Conservation (phyloP, 331 rosid genomes). For the Pyracantha coccinea region DNA sequence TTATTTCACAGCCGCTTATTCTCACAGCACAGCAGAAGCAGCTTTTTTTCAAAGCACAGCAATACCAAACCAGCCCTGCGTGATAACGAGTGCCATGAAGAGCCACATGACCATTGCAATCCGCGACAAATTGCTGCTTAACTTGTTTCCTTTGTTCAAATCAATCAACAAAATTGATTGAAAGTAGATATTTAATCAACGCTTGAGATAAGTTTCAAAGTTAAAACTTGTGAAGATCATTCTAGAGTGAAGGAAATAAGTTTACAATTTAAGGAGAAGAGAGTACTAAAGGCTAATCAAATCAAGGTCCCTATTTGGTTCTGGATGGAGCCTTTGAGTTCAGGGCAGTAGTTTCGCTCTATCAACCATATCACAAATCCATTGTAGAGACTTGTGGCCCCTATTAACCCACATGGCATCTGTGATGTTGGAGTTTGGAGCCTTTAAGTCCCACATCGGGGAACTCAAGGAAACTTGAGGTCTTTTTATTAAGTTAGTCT, state of each 20-base stretch:
- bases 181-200: neutral
- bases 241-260: neutral
- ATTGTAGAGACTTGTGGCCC: conserved; percentile 20
- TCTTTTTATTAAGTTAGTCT: no score
- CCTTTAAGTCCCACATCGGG: no score
- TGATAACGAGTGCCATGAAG: conserved; percentile 31
- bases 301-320: conserved; percentile 25
- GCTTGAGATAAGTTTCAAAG: neutral
- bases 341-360: conserved; percentile 27
- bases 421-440: no score
- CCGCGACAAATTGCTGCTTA: conserved; percentile 34
- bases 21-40: no score
- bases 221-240: neutral
- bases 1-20: no score
- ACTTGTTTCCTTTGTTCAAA: conserved; percentile 18
- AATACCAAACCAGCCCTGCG: no score
- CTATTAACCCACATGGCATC: conserved; percentile 31
- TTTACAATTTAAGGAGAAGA: conserved; percentile 31
- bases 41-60: no score
- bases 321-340: conserved; percentile 15
- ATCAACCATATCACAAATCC: conserved; percentile 44
- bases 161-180: neutral
- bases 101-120: conserved; percentile 36
- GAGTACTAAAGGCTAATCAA: conserved; percentile 25
- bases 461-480: no score